Evolutionary conservation across 129 eudicot species (phyloP).

Genomic region (Kitagawia praeruptora): DNA sequence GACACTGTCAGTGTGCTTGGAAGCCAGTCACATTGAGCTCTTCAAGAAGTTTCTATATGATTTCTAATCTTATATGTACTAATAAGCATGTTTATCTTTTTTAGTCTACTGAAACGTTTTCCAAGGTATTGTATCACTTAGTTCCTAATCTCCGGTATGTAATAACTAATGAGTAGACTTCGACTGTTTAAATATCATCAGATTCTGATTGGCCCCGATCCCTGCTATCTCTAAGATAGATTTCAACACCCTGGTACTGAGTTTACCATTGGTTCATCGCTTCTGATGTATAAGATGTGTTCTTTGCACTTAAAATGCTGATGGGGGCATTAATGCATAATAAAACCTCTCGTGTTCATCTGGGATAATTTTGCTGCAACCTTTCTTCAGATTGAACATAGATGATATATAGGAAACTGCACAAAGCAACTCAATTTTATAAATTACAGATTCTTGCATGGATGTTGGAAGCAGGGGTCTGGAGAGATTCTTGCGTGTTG

Average conservation of each 20-base stretch:
- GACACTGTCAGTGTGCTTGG: conserved; percentile 39
- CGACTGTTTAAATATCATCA: not conserved
- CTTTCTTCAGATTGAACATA: too few species aligned
- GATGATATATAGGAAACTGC: too few species aligned
- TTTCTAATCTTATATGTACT: conserved; percentile 17
- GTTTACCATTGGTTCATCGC: not conserved
- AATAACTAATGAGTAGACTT: not conserved
- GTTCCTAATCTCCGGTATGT: not conserved
- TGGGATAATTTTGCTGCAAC: too few species aligned
- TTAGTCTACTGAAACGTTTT: not conserved
- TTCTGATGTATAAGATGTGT: not conserved
- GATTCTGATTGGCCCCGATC: not conserved
- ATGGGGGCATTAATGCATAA: not conserved
- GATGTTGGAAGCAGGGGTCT: too few species aligned
- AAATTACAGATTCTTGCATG: too few species aligned
- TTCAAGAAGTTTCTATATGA: conserved; percentile 46
- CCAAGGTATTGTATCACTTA: not conserved
- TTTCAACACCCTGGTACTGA: not conserved
- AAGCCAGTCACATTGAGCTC: conserved; percentile 33
- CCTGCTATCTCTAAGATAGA: not conserved
- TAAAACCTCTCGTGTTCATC: not conserved
- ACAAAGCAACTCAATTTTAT: too few species aligned
- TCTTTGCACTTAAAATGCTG: not conserved
- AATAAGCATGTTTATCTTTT: not conserved
- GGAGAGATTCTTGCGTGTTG: too few species aligned